Conservation (phyloP, 1,139 yeast species). For the Zhuliangozyma blackwelliae region DNA sequence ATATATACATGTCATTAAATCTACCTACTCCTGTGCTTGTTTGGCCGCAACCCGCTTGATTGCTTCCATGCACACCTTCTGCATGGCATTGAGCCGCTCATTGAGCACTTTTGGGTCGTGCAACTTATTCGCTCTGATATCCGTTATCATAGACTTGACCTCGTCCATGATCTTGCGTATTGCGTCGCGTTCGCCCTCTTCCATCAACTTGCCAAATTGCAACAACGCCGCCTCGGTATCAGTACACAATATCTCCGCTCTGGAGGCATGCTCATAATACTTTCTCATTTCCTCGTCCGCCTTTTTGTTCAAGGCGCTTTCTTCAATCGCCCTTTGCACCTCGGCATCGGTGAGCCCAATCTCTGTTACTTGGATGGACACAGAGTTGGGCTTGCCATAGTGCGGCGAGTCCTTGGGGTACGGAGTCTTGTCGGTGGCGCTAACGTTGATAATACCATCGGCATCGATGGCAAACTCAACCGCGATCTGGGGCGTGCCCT, state of each 20-base stretch:
- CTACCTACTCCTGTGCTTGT: slow-evolving; percentile 24
- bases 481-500: slow-evolving; percentile 72
- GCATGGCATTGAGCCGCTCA: slow-evolving; percentile 46
- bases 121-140: slow-evolving; percentile 32
- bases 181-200: slow-evolving; percentile 30
- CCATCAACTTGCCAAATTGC: slow-evolving; percentile 42
- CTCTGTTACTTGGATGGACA: slow-evolving; percentile 65
- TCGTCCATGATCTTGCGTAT: slow-evolving; percentile 25
- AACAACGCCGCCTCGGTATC: slow-evolving; percentile 51
- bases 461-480: slow-evolving; percentile 77
- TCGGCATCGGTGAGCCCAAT: slow-evolving; percentile 66
- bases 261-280: slow-evolving; percentile 43
- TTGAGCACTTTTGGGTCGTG: slow-evolving; percentile 38
- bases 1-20: slow-evolving; percentile 5
- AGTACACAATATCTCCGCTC: slow-evolving; percentile 53
- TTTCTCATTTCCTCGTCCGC: slow-evolving; percentile 40
- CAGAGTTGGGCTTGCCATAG: slow-evolving; percentile 31
- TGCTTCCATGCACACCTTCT: slow-evolving; percentile 45
- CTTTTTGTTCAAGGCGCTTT: slow-evolving; percentile 39
- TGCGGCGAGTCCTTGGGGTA: slow-evolving; percentile 30
- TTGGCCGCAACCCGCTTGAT: slow-evolving; percentile 50
- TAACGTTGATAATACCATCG: slow-evolving; percentile 75
- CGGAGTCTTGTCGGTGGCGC: slow-evolving; percentile 64
- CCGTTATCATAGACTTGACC: slow-evolving; percentile 42
- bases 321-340: slow-evolving; percentile 51